Evolutionary conservation across 345 rosid genomes (phyloP), one percentile per base, ranked within the genome.

Genomic region (Cochlearia excelsa): DNA sequence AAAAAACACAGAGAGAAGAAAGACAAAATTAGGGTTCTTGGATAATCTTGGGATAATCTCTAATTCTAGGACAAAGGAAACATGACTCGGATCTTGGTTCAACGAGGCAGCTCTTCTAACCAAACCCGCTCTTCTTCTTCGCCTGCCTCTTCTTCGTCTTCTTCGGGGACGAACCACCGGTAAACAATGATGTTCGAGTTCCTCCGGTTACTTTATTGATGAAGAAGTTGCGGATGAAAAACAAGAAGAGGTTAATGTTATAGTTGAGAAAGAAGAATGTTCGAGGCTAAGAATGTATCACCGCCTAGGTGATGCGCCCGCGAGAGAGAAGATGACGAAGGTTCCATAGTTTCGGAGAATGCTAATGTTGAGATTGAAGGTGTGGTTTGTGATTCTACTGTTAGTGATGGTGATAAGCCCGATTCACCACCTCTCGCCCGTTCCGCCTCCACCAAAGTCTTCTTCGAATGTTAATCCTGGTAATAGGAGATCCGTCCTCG

Each of bases 81-180:
- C 29, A 94, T 94, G 99, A 86, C 99, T 74, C 87, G 99, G 63
- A 81, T 94, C 65, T 73, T 90, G 79, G 87, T 90, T 78, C 99
- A 86, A 67, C 82, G 99, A 51, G 92, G 92, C 42, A 84, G 84
- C 68, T 89, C 96, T 73, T 87, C 96, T n/a, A 90, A 81, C 73
- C 66, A 79, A 6, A 79, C 51, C 65, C 92, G 95, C 40, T 51
- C 88, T 77, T 78, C 81, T 54, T 67, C 84, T 7, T 66, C 69
- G 50, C 67, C 87, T 39, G 82, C 83, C 8, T 59, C 85, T 6
- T 83, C 96, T 46, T 75, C 89, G 6, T 75, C 89, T 9, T 71
- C 83, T n/a, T 71, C 82, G 47, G 78, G 82, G 56, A 42, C 79
- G 99, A 90, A 52, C 54, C 74, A 28, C 95, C 74, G 64, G 59